Evolutionary conservation across 2,329 filamentous ascomycete species (phyloP).

Genomic region (Daldinia sp.): DNA sequence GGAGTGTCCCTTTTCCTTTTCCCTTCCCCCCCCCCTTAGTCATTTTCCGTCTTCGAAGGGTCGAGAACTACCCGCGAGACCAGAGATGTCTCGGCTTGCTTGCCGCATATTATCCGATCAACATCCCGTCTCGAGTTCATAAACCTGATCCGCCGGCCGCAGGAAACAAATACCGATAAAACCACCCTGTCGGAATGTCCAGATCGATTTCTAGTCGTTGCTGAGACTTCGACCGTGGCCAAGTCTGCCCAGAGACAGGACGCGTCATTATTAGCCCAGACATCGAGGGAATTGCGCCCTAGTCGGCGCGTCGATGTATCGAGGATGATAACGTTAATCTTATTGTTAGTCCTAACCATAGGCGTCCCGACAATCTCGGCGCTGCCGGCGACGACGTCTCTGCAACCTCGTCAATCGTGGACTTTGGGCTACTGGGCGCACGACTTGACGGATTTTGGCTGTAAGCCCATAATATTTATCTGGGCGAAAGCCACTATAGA

Average conservation of each 20-base stretch:
- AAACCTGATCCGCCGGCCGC: neutral
- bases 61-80: neutral
- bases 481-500: constrained; percentile 45
- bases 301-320: neutral
- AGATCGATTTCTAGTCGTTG: neutral
- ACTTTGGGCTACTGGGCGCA: constrained; percentile 40
- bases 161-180: constrained; percentile 8
- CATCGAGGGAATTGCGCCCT: neutral
- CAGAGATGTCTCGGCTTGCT: constrained; percentile 5
- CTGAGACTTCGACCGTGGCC: constrained; percentile 18
- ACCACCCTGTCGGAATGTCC: constrained; percentile 14
- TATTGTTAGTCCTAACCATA: constrained; percentile 7
- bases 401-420: constrained; percentile 40
- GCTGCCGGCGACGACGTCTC: constrained; percentile 9
- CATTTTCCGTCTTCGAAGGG: constrained; percentile 16
- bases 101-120: constrained; percentile 22
- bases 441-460: constrained; percentile 40
- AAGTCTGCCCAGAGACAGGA: constrained; percentile 4
- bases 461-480: constrained; percentile 43
- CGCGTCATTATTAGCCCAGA: neutral
- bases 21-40: constrained; percentile 24
- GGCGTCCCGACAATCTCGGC: constrained; percentile 24
- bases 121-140: neutral
- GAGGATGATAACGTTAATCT: constrained; percentile 10
- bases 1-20: too few species aligned